Base-by-base conservation (phyloP, 768 basidiomycete genomes). In the Tylopilus cervinicoccineus region DNA sequence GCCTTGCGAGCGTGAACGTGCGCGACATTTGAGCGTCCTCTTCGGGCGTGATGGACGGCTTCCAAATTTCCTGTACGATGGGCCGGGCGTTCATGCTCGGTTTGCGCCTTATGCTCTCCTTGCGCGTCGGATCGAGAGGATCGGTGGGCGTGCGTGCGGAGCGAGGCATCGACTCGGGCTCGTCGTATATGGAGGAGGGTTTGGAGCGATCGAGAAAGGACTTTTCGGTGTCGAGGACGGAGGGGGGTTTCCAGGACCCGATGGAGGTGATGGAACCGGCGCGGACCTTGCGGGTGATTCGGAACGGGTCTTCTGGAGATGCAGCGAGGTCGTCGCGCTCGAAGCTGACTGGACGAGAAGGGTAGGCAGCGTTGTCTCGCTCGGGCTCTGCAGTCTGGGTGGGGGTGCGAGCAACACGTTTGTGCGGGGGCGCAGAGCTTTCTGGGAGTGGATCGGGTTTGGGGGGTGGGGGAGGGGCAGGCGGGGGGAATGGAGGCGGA, bases 11-110 rank as follows among this genome's bases (percentile, higher is more conserved):
- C 12, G 66, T 62, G 48, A 70, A 70, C 5, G 75, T 66, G 45
- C 72, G 74, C 2, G 72, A 70, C 34, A 68, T 59, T 12, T 70
- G 58, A 0, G 63, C 63, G 31, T 76, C 77, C 43, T 79, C 73
- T 48, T 75, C 72, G 1, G 73, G 69, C 1, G 75, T 69, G 17
- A 73, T 69, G 0, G 72, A 59, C 3, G 79, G 77, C 31, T 70
- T 75, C 79, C 79, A 80, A 26, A 79, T 61, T 48, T 78, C 75
- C 13, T 72, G 76, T 1, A 64, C 60, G 36, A 63, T 55, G 59
- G 48, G 72, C 58, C 48, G 68, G 56, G 42, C 62, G 61, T 12
- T 69, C 57, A 56, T 64, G 49, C 69, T 66, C 12, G 69, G 66
- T 38, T 73, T 62, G 28, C 65, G 62, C 16, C 58, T 61, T 24